Conservation (phyloP, 306 rosid genomes). For the Rosa chinensis region DNA sequence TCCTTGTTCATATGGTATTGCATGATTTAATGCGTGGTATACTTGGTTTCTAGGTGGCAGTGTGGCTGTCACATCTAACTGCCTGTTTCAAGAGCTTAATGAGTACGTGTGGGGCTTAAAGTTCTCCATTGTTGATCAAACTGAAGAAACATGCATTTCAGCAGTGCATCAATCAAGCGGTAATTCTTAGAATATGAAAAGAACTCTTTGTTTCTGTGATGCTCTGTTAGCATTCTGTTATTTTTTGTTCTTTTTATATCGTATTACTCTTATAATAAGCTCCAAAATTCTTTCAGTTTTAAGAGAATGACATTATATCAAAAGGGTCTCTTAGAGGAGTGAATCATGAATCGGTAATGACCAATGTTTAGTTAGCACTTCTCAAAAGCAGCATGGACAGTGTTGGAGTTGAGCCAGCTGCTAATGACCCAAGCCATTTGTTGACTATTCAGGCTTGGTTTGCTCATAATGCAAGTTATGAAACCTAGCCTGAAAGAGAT, state of each 20-base stretch:
- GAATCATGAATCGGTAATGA: neutral
- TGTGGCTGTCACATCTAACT: constrained; percentile 27
- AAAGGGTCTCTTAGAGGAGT: constrained; percentile 5
- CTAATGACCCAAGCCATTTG: constrained; percentile 5
- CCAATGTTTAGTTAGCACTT: neutral
- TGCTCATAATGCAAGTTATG: neutral
- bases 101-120: constrained; percentile 80
- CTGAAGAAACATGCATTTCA: constrained; percentile 53
- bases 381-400: neutral
- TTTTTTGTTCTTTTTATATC: neutral
- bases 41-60: constrained; percentile 45
- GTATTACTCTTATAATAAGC: neutral
- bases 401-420: neutral
- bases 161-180: constrained; percentile 82
- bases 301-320: neutral
- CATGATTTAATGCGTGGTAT: constrained; percentile 22
- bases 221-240: neutral
- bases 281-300: neutral
- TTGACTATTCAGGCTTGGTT: neutral
- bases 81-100: constrained; percentile 62
- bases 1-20: constrained; percentile 18
- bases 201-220: neutral
- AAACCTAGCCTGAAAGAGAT: neutral
- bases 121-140: constrained; percentile 50
- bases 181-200: constrained; percentile 34